These are phyloP conservation scores for Mycena olivaceomarginata DNA, from an alignment of 768 basidiomycete genomes.

Conservation along the genomic window DNA sequence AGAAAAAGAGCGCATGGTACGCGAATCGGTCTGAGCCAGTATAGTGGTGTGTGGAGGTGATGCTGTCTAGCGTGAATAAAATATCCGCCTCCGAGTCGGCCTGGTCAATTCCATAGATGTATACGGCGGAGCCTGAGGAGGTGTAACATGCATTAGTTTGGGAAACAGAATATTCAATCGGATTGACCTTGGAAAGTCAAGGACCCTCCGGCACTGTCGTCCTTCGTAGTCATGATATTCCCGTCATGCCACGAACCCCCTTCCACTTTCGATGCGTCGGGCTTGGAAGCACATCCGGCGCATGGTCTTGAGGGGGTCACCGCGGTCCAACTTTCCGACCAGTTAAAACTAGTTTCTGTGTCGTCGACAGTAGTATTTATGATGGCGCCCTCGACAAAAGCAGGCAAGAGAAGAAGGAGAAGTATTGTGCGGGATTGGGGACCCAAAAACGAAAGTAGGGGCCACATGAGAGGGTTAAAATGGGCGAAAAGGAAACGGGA, in stretches of 20 bases:
- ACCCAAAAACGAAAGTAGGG: slow-evolving; percentile 27
- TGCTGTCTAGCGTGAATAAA: slow-evolving; percentile 32
- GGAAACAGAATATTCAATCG: neutral
- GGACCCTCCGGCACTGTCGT: slow-evolving; percentile 7
- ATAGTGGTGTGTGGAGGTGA: slow-evolving; percentile 29
- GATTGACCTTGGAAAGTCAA: slow-evolving; percentile 39
- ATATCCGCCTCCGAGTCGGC: slow-evolving; percentile 27
- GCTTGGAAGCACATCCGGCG: slow-evolving; percentile 25
- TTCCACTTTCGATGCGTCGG: slow-evolving; percentile 2
- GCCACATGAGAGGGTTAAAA: slow-evolving; percentile 12
- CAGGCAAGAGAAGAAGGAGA: slow-evolving; percentile 18
- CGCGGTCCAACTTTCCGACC: slow-evolving; percentile 20
- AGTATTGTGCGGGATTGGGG: slow-evolving; percentile 7
- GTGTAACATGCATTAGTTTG: neutral
- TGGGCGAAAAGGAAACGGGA: neutral
- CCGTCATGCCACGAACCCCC: slow-evolving; percentile 34
- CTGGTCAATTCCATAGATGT: slow-evolving; percentile 37
- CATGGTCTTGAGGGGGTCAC: slow-evolving; percentile 13
- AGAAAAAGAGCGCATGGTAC: slow-evolving; percentile 35
- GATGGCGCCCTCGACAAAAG: slow-evolving; percentile 6
- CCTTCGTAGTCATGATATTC: neutral
- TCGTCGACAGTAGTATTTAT: slow-evolving; percentile 35
- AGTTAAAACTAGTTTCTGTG: slow-evolving; percentile 10
- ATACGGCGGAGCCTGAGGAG: slow-evolving; percentile 30
- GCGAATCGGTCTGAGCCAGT: slow-evolving; percentile 25